Base-by-base conservation (phyloP, 2,329 filamentous ascomycete genomes). In the Fusarium sp. region DNA sequence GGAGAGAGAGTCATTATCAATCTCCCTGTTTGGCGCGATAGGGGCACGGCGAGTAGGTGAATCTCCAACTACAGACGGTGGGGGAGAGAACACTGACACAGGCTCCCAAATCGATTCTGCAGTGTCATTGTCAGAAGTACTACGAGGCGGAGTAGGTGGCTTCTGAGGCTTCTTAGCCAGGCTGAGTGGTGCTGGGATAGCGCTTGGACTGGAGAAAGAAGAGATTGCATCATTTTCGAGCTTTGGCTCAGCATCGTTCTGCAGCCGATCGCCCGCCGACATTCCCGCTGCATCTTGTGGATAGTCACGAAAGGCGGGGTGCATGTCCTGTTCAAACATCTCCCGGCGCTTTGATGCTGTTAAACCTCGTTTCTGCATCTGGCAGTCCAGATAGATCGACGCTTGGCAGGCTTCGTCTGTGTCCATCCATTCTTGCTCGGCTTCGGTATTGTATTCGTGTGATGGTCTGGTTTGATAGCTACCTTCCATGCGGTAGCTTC, bases 301-400 rank as follows among this genome's bases (percentile, higher is more conserved):
- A 46, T 61, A 75, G 42, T 74, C 69, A 26, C 69, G 63, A 12
- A 75, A 52, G 10, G 58, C 65, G n/a, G 69, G 65, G 16, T 74
- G 69, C 26, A 69, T 48, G n/a, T 67, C 53, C 4, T 61, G 31
- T 50, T 52, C 59, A 46, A 56, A 62, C 31, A 62, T 37, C 37
- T 62, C n/a, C 34, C 42, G 51, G 28, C 62, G 64, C 46, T 71
- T 51, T 18, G 66, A 45, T 5, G 30, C 14, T 14, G 58, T 52
- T 7, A 73, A 26, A 4, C 69, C 63, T 37, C 57, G 60, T 6
- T 37, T 18, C 19, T 65, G 62, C 30, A 71, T 69, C 6, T 41
- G 52, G 2, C 37, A 41, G 16, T 63, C 51, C 19, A 74, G 53
- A 65, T 73, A 75, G 14, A 49, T 59, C 48, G 65, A 72, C 34